phyloP scores from a whole-genome alignment of 78 protist species.

The Dictyostelium discoideum region dicty_2.7 NC_007088.5:5603501-5604000 shows the following conservation, averaged over 20 bases:
- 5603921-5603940: background rate
- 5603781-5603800: slow-evolving; percentile 8
- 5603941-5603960: background rate
- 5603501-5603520: slow-evolving; percentile 76
- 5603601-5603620: slow-evolving; percentile 77
- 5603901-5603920: slow-evolving; percentile 44
- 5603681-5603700: slow-evolving; percentile 18
- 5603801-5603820: slow-evolving; percentile 55
- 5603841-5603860: slow-evolving; percentile 17
- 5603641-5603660: background rate
- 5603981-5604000: too few relatives aligned
- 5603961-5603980: background rate
- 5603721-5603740: slow-evolving; percentile 50
- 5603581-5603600: slow-evolving; percentile 76
- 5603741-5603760: slow-evolving; percentile 3
- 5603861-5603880: slow-evolving; percentile 60
- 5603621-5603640: slow-evolving; percentile 57
- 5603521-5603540: slow-evolving; percentile 82
- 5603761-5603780: slow-evolving; percentile 45
- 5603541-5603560: slow-evolving; percentile 75
- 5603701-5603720: slow-evolving; percentile 15
- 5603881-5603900: slow-evolving; percentile 56
- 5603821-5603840: background rate
- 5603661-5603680: background rate
- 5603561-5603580: slow-evolving; percentile 52